Base-by-base conservation (phyloP, 257 asterid genomes). In the Voacanga thouarsii region DNA sequence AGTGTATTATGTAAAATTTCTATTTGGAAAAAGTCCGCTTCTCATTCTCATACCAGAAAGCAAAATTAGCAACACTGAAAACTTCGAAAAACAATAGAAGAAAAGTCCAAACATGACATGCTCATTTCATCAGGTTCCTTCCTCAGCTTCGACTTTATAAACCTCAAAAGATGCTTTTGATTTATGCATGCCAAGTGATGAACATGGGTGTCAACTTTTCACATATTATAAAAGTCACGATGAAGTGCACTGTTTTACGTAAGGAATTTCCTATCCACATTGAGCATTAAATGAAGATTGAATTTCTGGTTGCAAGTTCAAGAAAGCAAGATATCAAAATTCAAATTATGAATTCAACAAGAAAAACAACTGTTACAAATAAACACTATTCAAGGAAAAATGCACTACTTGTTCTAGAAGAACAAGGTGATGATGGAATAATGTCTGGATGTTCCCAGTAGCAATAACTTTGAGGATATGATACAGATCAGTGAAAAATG, bases 161-260 rank as follows among this genome's bases (percentile, higher is more conserved):
- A n/a, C n/a, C n/a, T n/a, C n/a, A n/a, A n/a, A n/a, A n/a, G n/a
- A n/a, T n/a, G n/a, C n/a, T n/a, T n/a, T n/a, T n/a, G 99, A 87
- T 95, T 95, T 98, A 95, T 95, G 88, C 99, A 95, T 66, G 99
- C 99, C n/a, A 98, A 95, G 87, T 95, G 99, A 85, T 95, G 99
- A 80, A 95, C 97, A 80, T 95, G 99, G 30, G 99, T 95, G 84
- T 95, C 99, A 21, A 95, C 99, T 84, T 95, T 95, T 84, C 99
- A 88, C 80, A 95, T 97, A 77, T 95, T 95, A 86, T 95, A 95
- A 80, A 95, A 95, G 88, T 95, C 99, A 75, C 99, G 92, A 87
- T 93, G 98, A 44, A 98, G 99, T 39, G 99, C 99, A 86, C 98
- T 93, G 84, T 95, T 95, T 82, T 95, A 98, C 76, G 99, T 98